Base-by-base conservation (phyloP, 257 asterid genomes). In the Solanum piurae region DNA sequence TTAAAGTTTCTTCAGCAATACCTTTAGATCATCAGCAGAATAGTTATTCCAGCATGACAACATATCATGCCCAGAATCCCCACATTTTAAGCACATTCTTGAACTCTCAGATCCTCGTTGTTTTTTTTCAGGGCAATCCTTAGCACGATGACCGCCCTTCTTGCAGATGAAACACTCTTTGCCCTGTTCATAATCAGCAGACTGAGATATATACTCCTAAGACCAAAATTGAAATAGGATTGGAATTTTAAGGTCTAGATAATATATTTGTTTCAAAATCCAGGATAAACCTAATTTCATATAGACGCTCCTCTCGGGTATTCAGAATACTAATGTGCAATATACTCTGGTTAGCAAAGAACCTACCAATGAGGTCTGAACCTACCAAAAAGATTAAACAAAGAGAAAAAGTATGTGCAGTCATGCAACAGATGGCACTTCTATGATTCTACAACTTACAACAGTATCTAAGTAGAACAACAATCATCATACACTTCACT, bases 121-220 rank as follows among this genome's bases (percentile, higher is more conserved):
- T 90, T 80, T 68, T 88, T 90, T 95, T 46, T 92, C 98, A 23
- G 95, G 96, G 88, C 99, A 97, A 89, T 97, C 98, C 89, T 94
- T 97, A 36, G 99, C 98, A 46, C 95, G 98, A 90, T 97, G 99
- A 84, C 98, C 98, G 46, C 93, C 94, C 88, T 91, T 93, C 89
- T 94, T 93, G 95, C 99, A 97, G 86, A 93, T 92, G 92, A 91
- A 97, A 91, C 99, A 97, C 89, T 93, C 98, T 33, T 93, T 91
- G 25, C 95, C 98, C 99, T 97, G 92, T 83, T 36, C 79, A 87
- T 58, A 88, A 49, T 86, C 86, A 86, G 52, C 71, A 88, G 66
- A 79, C 10, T 71, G 44, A 84, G 87, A 80, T 4, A 44, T 37
- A 31, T 38, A 38, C 87, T 80, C 62, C 66, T 2, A 42, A 79